These are phyloP conservation scores for Aspergillus ruber DNA, from an alignment of 2,329 filamentous ascomycete species.

Conservation along the genomic window DNA sequence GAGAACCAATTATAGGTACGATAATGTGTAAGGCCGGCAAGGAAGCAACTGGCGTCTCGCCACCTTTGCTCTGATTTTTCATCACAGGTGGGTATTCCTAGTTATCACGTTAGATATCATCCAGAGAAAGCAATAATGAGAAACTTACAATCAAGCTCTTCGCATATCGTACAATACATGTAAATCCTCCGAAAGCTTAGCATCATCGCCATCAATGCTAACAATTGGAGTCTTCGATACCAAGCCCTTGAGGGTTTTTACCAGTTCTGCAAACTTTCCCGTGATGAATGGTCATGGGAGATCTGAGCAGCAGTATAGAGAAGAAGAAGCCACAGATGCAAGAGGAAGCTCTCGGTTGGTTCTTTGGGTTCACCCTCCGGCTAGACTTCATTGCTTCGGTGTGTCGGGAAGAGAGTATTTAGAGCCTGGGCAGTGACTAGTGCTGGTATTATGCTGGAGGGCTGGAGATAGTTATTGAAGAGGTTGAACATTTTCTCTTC, in stretches of 20 bases:
- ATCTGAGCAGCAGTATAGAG: background rate
- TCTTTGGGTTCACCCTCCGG: background rate
- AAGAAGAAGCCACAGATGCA: background rate
- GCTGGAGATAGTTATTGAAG: background rate
- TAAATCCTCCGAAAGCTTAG: background rate
- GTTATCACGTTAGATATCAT: no score
- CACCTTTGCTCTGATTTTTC: no score
- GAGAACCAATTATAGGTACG: no score
- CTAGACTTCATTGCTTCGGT: background rate
- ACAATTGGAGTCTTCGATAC: background rate
- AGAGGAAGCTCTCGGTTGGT: constrained; percentile 1
- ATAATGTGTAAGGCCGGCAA: no score
- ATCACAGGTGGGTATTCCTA: no score
- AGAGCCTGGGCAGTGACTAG: background rate
- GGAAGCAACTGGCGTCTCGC: no score
- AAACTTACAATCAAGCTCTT: constrained; percentile 1
- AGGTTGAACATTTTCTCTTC: background rate
- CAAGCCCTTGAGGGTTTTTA: background rate
- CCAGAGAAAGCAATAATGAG: no score
- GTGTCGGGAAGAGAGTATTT: background rate
- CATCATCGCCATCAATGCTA: background rate
- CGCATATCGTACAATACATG: background rate
- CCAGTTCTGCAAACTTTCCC: background rate
- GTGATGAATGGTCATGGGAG: background rate
- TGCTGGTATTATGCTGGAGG: background rate